phyloP scores from a whole-genome alignment of 441 rosid species.

The Gossypium gossypioides region DNA sequence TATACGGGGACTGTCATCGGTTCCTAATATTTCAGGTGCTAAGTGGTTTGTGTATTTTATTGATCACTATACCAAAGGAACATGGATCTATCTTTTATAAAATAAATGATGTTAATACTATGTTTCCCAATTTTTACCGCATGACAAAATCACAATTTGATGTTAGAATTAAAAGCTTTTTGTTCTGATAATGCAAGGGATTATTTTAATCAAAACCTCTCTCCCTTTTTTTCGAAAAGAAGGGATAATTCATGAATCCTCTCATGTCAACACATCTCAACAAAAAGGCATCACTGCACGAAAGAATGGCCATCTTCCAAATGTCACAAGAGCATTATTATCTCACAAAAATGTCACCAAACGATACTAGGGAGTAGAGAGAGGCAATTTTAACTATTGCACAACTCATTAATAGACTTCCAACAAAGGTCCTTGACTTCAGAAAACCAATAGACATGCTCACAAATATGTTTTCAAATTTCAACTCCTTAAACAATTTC shows the following conservation, averaged over 20 bases:
- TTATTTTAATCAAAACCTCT: not conserved
- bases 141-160: not conserved
- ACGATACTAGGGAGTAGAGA: not conserved
- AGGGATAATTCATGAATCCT: not conserved
- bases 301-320: not conserved
- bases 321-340: not conserved
- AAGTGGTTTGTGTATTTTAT: not conserved
- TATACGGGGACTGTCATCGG: not conserved
- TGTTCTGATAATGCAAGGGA: not conserved
- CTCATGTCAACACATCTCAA: not conserved
- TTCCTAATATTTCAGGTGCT: not conserved
- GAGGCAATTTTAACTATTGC: not conserved
- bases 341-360: not conserved
- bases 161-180: not conserved
- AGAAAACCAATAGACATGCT: not conserved
- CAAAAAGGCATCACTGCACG: not conserved
- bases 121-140: not conserved
- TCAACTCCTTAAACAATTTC: not conserved
- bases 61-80: not conserved
- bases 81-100: not conserved
- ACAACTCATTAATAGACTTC: not conserved
- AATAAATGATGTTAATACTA: not conserved
- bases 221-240: not conserved
- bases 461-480: not conserved
- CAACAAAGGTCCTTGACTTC: not conserved